Evolutionary conservation across 139 green algal genomes (phyloP).

Genomic region (Micractinium sp.): DNA sequence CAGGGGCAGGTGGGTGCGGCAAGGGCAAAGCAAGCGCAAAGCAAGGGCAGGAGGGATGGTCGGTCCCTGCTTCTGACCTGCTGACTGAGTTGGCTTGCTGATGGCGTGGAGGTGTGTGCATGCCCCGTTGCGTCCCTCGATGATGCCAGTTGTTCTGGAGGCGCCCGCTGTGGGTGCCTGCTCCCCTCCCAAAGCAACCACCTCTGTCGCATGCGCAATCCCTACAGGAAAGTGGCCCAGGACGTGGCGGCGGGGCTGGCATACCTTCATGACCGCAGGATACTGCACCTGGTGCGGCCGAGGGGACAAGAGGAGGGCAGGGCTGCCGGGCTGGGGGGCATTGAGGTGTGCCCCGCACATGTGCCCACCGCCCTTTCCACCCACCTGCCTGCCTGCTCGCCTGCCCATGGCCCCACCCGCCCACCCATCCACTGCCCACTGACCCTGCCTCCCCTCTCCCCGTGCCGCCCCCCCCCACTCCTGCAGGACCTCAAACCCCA

Average conservation of each 20-base stretch:
- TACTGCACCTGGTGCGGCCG: conserved; percentile 15
- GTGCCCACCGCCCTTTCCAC: too few species aligned
- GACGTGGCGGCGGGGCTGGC: conserved; percentile 17
- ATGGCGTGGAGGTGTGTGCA: too few species aligned
- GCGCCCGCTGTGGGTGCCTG: too few species aligned
- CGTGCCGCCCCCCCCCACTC: background rate
- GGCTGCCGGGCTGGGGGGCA: background rate
- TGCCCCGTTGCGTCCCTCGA: too few species aligned
- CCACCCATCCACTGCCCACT: too few species aligned
- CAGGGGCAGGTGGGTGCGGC: background rate
- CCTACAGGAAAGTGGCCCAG: conserved; percentile 12
- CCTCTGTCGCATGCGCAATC: background rate
- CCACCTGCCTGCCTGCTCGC: background rate
- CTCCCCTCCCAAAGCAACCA: background rate
- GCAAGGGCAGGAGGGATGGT: too few species aligned
- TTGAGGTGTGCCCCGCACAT: background rate
- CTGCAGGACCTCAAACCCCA: conserved; percentile 35
- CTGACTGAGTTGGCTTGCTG: too few species aligned
- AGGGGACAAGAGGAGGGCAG: background rate
- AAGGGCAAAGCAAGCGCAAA: too few species aligned
- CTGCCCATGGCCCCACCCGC: too few species aligned
- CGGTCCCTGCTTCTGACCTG: too few species aligned
- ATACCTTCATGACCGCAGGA: conserved; percentile 26
- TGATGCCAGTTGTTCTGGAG: too few species aligned
- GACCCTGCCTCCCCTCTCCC: background rate